phyloP scores from a whole-genome alignment of 805 yeast genomes.

The Teunomyces cretensis region DNA sequence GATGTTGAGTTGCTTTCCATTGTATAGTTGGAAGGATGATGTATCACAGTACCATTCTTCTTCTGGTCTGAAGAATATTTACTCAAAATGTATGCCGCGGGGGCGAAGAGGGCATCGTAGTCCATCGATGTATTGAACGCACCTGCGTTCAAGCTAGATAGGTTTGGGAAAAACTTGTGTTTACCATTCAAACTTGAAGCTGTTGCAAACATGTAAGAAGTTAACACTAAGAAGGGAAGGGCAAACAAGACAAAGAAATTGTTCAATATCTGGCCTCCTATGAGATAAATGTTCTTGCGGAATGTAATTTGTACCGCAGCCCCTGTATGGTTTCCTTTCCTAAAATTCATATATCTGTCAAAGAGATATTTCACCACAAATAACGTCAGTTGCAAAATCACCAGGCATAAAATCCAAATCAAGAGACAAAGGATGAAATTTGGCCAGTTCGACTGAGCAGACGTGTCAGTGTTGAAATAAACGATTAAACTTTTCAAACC shows the following conservation, averaged over 20 bases:
- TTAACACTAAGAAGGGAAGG: slow-evolving; percentile 44
- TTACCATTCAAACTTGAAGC: slow-evolving; percentile 17
- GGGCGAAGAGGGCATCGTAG: slow-evolving; percentile 21
- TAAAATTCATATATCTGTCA: slow-evolving; percentile 4
- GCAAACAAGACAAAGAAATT: slow-evolving; percentile 36
- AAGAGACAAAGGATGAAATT: slow-evolving; percentile 39
- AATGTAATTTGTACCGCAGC: slow-evolving; percentile 9
- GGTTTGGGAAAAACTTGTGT: slow-evolving; percentile 12
- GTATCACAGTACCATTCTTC: not conserved
- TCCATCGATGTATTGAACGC: slow-evolving; percentile 27
- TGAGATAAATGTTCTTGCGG: slow-evolving; percentile 20
- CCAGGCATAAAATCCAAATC: slow-evolving; percentile 24
- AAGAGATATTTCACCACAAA: slow-evolving; percentile 18
- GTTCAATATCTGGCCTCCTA: slow-evolving; percentile 33
- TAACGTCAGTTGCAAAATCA: slow-evolving; percentile 20
- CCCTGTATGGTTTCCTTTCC: not conserved
- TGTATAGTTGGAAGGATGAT: not conserved
- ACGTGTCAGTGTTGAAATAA: slow-evolving; percentile 20
- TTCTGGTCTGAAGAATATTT: not conserved
- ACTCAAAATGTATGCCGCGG: slow-evolving; percentile 5
- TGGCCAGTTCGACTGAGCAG: slow-evolving; percentile 38
- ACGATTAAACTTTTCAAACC: slow-evolving; percentile 42
- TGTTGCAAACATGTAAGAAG: slow-evolving; percentile 30
- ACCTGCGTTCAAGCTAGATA: slow-evolving; percentile 13
- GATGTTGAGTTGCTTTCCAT: not conserved